These are phyloP conservation scores for Trichosanthes cucumerina DNA, from an alignment of 306 rosid genomes.

Conservation along the genomic window DNA sequence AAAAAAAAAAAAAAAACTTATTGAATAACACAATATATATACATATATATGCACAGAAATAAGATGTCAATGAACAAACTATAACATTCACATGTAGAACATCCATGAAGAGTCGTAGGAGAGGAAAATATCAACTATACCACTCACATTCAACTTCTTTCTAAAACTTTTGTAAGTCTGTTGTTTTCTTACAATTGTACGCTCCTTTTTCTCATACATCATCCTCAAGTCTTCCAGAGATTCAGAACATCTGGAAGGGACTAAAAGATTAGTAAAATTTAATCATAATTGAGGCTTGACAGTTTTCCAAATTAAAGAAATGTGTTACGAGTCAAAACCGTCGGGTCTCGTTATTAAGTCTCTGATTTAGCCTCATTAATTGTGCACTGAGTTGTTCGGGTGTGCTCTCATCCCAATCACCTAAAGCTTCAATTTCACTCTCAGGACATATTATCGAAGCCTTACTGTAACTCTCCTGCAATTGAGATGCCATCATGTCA, in stretches of 20 bases:
- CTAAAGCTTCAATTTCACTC: conserved; percentile 50
- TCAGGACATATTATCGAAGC: conserved; percentile 71
- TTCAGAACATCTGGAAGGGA: conserved; percentile 49
- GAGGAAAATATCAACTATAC: not conserved
- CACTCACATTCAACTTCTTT: conserved; percentile 39
- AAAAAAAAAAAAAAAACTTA: not conserved
- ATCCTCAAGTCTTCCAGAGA: conserved; percentile 71
- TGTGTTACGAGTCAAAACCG: conserved; percentile 28
- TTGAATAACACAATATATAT: not conserved
- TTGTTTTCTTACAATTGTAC: conserved; percentile 48
- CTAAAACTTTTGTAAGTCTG: conserved; percentile 50
- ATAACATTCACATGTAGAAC: not conserved
- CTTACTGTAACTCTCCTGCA: conserved; percentile 55
- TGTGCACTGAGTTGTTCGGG: conserved; percentile 72
- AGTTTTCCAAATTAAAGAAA: conserved; percentile 9
- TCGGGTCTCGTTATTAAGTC: conserved; percentile 54
- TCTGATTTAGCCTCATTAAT: conserved; percentile 42
- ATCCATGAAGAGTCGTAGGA: not conserved
- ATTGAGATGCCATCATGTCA: conserved; percentile 19
- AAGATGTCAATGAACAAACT: not conserved
- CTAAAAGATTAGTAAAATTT: not conserved
- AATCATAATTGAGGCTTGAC: conserved; percentile 10
- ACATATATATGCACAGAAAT: not conserved
- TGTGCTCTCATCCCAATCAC: conserved; percentile 52
- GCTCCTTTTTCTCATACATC: conserved; percentile 49